Evolutionary conservation across 1,284 basidiomycete genomes (phyloP).

Genomic region (Hymenochaete sp.): DNA sequence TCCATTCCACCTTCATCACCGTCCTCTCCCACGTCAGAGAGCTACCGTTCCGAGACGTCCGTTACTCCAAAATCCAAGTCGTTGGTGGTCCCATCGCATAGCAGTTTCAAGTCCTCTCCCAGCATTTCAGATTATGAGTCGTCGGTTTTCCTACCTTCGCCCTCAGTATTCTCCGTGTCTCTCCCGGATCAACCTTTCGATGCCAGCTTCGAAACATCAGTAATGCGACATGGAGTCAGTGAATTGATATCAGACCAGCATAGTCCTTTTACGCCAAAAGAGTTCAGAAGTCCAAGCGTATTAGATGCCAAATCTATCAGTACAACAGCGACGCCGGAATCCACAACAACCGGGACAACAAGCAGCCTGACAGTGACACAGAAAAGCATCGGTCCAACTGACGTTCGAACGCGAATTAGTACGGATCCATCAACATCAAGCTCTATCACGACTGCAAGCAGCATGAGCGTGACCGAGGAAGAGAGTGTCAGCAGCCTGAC

Average conservation of each 20-base stretch:
- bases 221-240: conserved; percentile 27
- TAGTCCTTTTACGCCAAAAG: conserved; percentile 15
- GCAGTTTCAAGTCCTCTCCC: conserved; percentile 18
- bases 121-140: conserved; percentile 63
- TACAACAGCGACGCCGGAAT: conserved; percentile 13
- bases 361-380: conserved; percentile 3
- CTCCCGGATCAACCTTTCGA: conserved; percentile 52
- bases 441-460: conserved; percentile 7
- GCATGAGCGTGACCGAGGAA: conserved; percentile 4
- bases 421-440: not conserved
- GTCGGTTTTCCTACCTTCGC: conserved; percentile 55
- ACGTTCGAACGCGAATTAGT: not conserved
- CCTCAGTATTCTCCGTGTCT: conserved; percentile 48
- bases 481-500: conserved; percentile 5
- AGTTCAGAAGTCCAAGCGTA: not conserved
- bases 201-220: conserved; percentile 48
- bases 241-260: conserved; percentile 6
- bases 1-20: conserved; percentile 10
- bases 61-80: conserved; percentile 13
- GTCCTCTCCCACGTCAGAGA: conserved; percentile 16
- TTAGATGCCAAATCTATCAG: not conserved
- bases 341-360: conserved; percentile 5
- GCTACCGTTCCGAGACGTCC: conserved; percentile 8
- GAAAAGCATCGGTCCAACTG: conserved; percentile 28
- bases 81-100: conserved; percentile 16